Base-by-base conservation (phyloP, 768 basidiomycete species). In the Lactifluus hygrophoroides region DNA sequence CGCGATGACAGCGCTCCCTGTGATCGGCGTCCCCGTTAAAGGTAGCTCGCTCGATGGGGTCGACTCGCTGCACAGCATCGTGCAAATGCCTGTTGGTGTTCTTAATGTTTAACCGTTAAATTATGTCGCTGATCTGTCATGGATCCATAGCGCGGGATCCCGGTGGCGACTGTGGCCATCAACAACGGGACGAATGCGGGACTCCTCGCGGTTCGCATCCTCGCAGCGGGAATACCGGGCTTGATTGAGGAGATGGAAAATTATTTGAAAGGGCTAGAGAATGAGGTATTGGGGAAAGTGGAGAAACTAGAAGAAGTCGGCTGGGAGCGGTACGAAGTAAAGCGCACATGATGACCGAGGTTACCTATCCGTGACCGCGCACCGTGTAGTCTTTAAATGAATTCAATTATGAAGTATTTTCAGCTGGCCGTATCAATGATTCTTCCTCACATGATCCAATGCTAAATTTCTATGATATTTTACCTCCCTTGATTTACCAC, bases 21-120 rank as follows among this genome's bases (percentile, higher is more conserved):
- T 99, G 0, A 82, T 99, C 32, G 95, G 96, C 13, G 96, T 99
- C 0, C 96, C 96, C 2, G 96, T 99, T 56, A 96, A 94, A 69
- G 94, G 91, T 11, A 93, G 91, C 69, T 79, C 85, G 0, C 77
- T 98, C 13, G 94, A 96, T 69, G 96, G 96, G 0, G 92, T 99
- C 1, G 96, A 98, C 72, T 93, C 92, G n/a, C 72, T 99, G 66
- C 84, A 96, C 68, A 94, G 90, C 69, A 98, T 99, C 64, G 94
- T 99, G 9, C 96, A 98, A 74, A 99, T 99, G 96, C 96, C 96
- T 19, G 92, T 94, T 68, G 65, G 90, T 79, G 14, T 7, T 43
- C 32, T 56, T 30, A n/a, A 49, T 11, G 10, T 47, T 14, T 48
- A 23, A 42, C 34, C 54, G 1, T 13, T n/a, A n/a, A 8, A 17